Evolutionary conservation across 1,284 basidiomycete species (phyloP).

Genomic region (Tylopilus sp.): DNA sequence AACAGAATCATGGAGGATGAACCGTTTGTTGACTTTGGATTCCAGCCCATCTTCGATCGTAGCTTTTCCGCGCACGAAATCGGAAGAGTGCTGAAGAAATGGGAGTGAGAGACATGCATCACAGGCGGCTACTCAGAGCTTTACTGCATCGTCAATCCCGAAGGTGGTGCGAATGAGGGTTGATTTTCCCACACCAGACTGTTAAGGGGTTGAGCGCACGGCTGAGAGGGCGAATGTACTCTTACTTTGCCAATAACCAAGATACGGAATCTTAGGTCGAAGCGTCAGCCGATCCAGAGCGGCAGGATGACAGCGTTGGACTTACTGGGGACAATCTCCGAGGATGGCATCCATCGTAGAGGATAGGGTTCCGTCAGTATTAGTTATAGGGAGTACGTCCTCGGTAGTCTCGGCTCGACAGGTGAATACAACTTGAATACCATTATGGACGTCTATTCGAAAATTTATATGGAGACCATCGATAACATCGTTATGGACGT

Average conservation of each 20-base stretch:
- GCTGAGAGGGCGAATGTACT: neutral
- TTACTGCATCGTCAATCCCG: too few relatives aligned
- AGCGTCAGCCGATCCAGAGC: neutral
- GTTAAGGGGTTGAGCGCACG: neutral
- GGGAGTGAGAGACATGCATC: neutral
- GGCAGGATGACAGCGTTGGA: neutral
- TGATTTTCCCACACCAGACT: constrained; percentile 3
- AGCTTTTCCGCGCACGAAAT: neutral
- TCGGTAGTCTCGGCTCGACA: neutral
- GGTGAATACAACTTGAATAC: neutral
- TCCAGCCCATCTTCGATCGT: neutral
- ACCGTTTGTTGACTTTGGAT: neutral
- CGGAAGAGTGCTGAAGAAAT: neutral
- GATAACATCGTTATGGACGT: neutral
- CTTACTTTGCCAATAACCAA: constrained; percentile 5
- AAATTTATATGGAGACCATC: neutral
- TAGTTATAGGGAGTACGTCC: neutral
- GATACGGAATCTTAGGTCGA: constrained; percentile 6
- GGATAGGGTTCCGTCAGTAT: neutral
- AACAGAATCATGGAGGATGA: constrained; percentile 7
- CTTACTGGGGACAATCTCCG: constrained; percentile 1
- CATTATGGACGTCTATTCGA: neutral
- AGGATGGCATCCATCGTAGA: too few relatives aligned
- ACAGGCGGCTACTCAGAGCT: too few relatives aligned
- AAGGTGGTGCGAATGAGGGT: too few relatives aligned